Conservation (phyloP, 768 basidiomycete genomes). For the Lactarius sanguifluus region DNA sequence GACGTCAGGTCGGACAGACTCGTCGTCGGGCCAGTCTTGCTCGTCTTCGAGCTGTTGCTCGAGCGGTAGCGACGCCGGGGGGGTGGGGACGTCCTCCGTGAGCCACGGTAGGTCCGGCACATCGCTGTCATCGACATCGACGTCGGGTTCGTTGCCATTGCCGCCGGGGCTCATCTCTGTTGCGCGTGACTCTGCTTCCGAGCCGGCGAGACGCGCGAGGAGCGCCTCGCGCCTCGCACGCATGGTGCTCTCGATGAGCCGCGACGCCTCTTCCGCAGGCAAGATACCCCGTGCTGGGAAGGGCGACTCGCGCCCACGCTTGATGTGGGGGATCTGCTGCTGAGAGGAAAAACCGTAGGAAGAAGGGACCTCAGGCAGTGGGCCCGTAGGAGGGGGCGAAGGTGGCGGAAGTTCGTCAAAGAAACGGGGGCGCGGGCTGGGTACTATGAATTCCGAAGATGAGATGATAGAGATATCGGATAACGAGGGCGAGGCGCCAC, state of each 20-base stretch:
- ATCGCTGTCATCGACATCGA: neutral
- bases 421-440: constrained; percentile 25
- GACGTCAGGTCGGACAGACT: constrained; percentile 23
- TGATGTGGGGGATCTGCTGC: constrained; percentile 27
- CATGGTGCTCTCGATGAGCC: constrained; percentile 29
- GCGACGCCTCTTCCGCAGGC: constrained; percentile 30
- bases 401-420: constrained; percentile 29
- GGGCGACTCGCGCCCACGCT: constrained; percentile 50
- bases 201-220: neutral
- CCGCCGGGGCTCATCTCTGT: neutral
- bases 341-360: constrained; percentile 23
- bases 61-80: neutral
- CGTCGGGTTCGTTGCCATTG: neutral
- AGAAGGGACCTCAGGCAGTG: constrained; percentile 24
- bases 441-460: constrained; percentile 27
- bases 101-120: neutral
- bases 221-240: constrained; percentile 7
- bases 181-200: neutral
- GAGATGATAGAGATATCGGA: constrained; percentile 26
- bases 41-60: constrained; percentile 4
- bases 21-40: constrained; percentile 20
- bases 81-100: neutral
- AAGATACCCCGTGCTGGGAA: constrained; percentile 51
- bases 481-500: constrained; percentile 11
- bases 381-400: constrained; percentile 28